These are phyloP conservation scores for Tricholoma sp. DNA, from an alignment of 768 basidiomycete genomes.

Conservation along the genomic window DNA sequence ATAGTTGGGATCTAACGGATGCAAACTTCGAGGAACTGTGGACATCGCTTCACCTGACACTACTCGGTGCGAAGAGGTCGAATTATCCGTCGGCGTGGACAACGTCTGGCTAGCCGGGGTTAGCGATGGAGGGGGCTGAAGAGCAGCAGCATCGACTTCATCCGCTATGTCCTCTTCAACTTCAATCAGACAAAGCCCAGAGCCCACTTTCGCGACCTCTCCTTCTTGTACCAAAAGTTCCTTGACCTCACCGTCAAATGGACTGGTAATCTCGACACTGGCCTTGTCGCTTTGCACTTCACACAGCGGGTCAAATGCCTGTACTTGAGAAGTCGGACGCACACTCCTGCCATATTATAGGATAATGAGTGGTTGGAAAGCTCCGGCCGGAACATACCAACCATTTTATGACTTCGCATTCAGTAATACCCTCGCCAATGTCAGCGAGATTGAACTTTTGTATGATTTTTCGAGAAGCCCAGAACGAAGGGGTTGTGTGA, in stretches of 20 bases:
- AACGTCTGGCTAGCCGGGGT: slow-evolving; percentile 3
- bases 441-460: slow-evolving; percentile 76
- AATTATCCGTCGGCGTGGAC: neutral
- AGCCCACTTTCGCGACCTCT: slow-evolving; percentile 79
- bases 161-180: slow-evolving; percentile 54
- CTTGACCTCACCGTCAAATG: slow-evolving; percentile 72
- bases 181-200: slow-evolving; percentile 74
- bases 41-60: slow-evolving; percentile 8
- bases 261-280: slow-evolving; percentile 86
- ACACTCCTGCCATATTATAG: slow-evolving; percentile 50
- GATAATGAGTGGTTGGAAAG: neutral
- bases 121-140: slow-evolving; percentile 9
- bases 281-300: slow-evolving; percentile 92
- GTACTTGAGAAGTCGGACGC: slow-evolving; percentile 42
- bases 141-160: slow-evolving; percentile 2
- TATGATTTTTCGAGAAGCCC: slow-evolving; percentile 30
- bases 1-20: slow-evolving; percentile 64
- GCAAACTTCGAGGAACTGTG: slow-evolving; percentile 27
- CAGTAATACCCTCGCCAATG: slow-evolving; percentile 89
- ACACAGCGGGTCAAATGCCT: slow-evolving; percentile 69
- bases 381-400: slow-evolving; percentile 36
- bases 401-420: slow-evolving; percentile 88
- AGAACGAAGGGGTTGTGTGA: slow-evolving; percentile 25
- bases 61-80: neutral
- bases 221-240: slow-evolving; percentile 76